A percentile compares a stretch with the other conserved stretches of the same genome.
Conservation (phyloP, 2,329 filamentous ascomycete genomes). For the Colletotrichum eremochloae region DNA sequence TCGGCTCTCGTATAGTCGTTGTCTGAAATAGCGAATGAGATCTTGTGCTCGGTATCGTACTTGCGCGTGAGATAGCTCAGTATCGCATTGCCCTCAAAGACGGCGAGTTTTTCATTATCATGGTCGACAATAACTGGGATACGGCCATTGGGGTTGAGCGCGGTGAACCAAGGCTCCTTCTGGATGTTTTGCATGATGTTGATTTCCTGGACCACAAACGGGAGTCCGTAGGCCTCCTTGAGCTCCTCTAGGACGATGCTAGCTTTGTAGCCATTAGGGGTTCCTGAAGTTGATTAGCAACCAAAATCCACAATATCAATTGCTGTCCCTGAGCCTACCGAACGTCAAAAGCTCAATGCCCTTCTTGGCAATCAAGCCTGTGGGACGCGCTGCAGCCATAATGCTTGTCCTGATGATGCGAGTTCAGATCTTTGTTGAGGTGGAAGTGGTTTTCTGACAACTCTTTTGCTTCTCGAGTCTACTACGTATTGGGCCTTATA, state of each 20-base stretch:
- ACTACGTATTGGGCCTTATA: not conserved
- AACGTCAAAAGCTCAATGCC: slow-evolving; percentile 76
- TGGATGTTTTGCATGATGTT: slow-evolving; percentile 74
- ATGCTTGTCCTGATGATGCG: not conserved
- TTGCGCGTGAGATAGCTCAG: slow-evolving; percentile 79
- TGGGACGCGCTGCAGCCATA: slow-evolving; percentile 47
- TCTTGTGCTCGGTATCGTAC: slow-evolving; percentile 72
- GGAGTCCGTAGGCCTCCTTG: slow-evolving; percentile 72
- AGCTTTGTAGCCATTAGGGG: slow-evolving; percentile 69
- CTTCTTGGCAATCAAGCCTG: slow-evolving; percentile 70
- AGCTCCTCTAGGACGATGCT: slow-evolving; percentile 75
- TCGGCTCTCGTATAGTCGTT: slow-evolving; percentile 52
- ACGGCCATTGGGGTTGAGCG: slow-evolving; percentile 73
- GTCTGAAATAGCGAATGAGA: slow-evolving; percentile 55
- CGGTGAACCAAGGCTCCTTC: slow-evolving; percentile 76
- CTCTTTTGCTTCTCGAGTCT: not conserved
- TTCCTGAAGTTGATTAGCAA: slow-evolving; percentile 50
- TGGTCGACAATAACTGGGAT: slow-evolving; percentile 77
- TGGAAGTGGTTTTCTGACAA: not conserved
- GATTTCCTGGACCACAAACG: slow-evolving; percentile 66
- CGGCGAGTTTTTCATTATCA: slow-evolving; percentile 69
- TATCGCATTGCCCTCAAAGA: slow-evolving; percentile 83
- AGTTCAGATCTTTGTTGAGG: not conserved
- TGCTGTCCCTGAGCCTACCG: slow-evolving; percentile 48
- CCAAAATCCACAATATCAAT: slow-evolving; percentile 26